A percentile compares a stretch with the other conserved stretches of the same genome.
phyloP scores from a whole-genome alignment of 768 basidiomycete genomes.

The Suillus paluster region DNA sequence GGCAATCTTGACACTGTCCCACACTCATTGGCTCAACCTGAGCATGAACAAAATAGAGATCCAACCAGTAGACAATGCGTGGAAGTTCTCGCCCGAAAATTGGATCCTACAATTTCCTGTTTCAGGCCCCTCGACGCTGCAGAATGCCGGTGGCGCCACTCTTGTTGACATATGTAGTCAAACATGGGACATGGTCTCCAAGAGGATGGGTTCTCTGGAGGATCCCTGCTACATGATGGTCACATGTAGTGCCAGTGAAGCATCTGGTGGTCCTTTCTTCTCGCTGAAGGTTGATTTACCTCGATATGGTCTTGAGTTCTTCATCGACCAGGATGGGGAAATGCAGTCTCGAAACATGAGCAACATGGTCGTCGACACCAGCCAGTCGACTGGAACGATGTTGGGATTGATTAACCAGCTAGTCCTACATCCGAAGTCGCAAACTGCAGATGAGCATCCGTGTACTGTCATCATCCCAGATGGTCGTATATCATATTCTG shows the following conservation, averaged over 20 bases:
- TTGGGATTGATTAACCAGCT: slow-evolving; percentile 48
- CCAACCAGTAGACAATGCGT: slow-evolving; percentile 27
- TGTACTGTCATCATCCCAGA: slow-evolving; percentile 45
- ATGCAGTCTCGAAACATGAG: slow-evolving; percentile 47
- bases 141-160: slow-evolving; percentile 3
- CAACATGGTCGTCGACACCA: slow-evolving; percentile 44
- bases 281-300: slow-evolving; percentile 40
- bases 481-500: slow-evolving; percentile 27
- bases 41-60: slow-evolving; percentile 28
- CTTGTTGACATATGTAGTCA: slow-evolving; percentile 33
- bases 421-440: slow-evolving; percentile 40
- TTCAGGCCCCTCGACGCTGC: slow-evolving; percentile 13
- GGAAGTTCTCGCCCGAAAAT: slow-evolving; percentile 29
- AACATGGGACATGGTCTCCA: slow-evolving; percentile 31
- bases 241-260: slow-evolving; percentile 2
- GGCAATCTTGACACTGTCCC: slow-evolving; percentile 19
- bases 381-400: slow-evolving; percentile 48
- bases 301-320: slow-evolving; percentile 47
- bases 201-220: slow-evolving; percentile 29
- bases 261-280: not conserved
- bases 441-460: slow-evolving; percentile 5
- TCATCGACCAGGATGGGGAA: slow-evolving; percentile 33
- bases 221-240: slow-evolving; percentile 27
- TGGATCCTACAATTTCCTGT: slow-evolving; percentile 28
- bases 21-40: slow-evolving; percentile 38